phyloP scores from a whole-genome alignment of 768 basidiomycete species.

The Lactifluus piperatus region DNA sequence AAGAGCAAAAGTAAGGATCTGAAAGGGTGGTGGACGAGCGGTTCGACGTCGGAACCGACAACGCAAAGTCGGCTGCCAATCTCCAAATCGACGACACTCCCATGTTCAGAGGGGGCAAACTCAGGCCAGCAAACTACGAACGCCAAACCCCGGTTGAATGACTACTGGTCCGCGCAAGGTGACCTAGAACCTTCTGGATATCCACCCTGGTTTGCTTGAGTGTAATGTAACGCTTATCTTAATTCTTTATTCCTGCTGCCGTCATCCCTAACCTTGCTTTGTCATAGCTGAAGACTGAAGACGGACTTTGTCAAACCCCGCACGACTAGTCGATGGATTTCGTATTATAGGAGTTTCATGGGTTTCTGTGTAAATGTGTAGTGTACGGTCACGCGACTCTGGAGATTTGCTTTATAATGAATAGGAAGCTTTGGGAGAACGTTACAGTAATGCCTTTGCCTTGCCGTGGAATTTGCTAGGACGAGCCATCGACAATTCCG shows the following conservation, averaged over 20 bases:
- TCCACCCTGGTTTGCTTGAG: constrained; percentile 8
- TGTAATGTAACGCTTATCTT: not conserved
- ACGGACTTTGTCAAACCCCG: no score
- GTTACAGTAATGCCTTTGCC: no score
- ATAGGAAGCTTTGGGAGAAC: no score
- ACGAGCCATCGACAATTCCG: no score
- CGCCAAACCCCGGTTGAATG: not conserved
- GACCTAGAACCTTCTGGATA: constrained; percentile 10
- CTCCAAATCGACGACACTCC: not conserved
- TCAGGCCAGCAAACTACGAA: not conserved
- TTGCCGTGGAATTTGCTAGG: no score
- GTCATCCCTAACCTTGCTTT: not conserved
- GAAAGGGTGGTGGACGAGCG: not conserved
- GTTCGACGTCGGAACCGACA: not conserved
- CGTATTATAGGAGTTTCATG: no score
- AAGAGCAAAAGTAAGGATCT: not conserved
- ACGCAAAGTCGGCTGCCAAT: not conserved
- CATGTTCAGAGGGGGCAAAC: not conserved
- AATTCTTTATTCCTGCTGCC: not conserved
- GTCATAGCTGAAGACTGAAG: not conserved
- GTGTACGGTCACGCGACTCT: no score
- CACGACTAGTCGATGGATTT: no score
- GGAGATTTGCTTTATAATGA: no score
- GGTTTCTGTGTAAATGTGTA: no score
- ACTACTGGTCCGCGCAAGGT: constrained; percentile 4